These are phyloP conservation scores for Aspergillus piperis DNA, from an alignment of 2,329 filamentous ascomycete genomes.

Conservation along the genomic window DNA sequence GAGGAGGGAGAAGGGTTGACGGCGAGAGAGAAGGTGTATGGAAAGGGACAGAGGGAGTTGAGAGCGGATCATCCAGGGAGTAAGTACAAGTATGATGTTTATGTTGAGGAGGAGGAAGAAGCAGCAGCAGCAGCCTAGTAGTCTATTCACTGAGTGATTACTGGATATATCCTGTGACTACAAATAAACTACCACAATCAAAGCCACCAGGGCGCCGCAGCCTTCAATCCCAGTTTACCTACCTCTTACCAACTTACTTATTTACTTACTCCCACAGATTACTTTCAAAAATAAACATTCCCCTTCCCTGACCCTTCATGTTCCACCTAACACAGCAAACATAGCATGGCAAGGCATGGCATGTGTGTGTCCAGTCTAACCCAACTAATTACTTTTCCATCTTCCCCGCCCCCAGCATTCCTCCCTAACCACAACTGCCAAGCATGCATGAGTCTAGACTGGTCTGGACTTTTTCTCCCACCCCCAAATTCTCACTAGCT, in stretches of 20 bases:
- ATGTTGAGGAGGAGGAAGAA: slow-evolving; percentile 51
- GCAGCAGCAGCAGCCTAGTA: background rate
- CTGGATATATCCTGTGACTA: background rate
- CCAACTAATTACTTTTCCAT: too few relatives aligned
- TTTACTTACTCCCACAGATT: too few relatives aligned
- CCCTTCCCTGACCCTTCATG: too few relatives aligned
- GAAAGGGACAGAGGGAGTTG: slow-evolving; percentile 58
- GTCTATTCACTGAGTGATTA: too few relatives aligned
- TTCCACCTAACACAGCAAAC: background rate
- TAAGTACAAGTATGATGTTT: slow-evolving; percentile 64
- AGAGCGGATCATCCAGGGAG: slow-evolving; percentile 62
- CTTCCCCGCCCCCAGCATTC: too few relatives aligned
- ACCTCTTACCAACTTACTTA: too few relatives aligned
- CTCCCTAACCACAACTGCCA: too few relatives aligned
- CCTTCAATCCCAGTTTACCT: background rate
- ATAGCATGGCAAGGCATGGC: background rate
- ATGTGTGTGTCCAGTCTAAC: too few relatives aligned
- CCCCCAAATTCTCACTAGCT: too few relatives aligned
- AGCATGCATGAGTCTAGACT: too few relatives aligned
- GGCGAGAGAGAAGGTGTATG: slow-evolving; percentile 63
- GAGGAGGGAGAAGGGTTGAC: slow-evolving; percentile 44
- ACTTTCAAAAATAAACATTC: too few relatives aligned
- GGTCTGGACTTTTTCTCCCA: too few relatives aligned
- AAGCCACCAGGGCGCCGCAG: background rate
- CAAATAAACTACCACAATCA: background rate